Evolutionary conservation across 768 basidiomycete species (phyloP).

Genomic region (Rhodotorula paludigena): DNA sequence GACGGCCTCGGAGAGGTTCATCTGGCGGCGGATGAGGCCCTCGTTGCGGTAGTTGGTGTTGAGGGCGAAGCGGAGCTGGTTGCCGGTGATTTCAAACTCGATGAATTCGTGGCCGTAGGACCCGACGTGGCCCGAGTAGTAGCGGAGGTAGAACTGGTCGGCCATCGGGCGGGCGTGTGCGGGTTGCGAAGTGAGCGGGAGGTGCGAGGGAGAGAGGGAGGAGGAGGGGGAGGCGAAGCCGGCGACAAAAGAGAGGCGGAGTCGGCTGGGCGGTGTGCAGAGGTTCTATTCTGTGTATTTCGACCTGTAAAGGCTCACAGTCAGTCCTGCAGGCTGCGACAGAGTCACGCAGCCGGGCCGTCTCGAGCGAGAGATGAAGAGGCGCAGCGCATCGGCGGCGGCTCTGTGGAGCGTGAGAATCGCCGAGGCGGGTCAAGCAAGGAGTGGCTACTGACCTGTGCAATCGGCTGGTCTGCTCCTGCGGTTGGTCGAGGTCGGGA

Average conservation of each 20-base stretch:
- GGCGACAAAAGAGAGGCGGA: not conserved
- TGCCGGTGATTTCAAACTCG: slow-evolving; percentile 97
- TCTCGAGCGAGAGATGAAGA: no score
- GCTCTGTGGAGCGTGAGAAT: no score
- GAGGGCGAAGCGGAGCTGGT: slow-evolving; percentile 93
- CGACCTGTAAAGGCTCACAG: no score
- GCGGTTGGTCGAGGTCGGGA: no score
- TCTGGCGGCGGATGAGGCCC: slow-evolving; percentile 96
- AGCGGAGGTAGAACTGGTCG: slow-evolving; percentile 40
- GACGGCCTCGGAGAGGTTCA: slow-evolving; percentile 89
- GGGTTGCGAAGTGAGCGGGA: no score
- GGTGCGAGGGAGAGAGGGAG: not conserved
- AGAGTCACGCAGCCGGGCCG: no score
- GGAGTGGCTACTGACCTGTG: no score
- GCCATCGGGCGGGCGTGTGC: slow-evolving; percentile 1
- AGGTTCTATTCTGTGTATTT: no score
- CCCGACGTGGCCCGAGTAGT: slow-evolving; percentile 86
- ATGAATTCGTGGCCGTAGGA: slow-evolving; percentile 55
- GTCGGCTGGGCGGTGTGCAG: not conserved
- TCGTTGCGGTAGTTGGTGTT: slow-evolving; percentile 95
- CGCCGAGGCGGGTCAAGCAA: no score
- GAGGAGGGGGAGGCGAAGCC: not conserved
- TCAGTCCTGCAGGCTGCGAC: no score
- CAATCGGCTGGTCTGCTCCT: no score
- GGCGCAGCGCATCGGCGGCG: no score